Base-by-base conservation (phyloP, 108 stramenopile genomes). In the Mayamaea pseudoterrestris region DNA sequence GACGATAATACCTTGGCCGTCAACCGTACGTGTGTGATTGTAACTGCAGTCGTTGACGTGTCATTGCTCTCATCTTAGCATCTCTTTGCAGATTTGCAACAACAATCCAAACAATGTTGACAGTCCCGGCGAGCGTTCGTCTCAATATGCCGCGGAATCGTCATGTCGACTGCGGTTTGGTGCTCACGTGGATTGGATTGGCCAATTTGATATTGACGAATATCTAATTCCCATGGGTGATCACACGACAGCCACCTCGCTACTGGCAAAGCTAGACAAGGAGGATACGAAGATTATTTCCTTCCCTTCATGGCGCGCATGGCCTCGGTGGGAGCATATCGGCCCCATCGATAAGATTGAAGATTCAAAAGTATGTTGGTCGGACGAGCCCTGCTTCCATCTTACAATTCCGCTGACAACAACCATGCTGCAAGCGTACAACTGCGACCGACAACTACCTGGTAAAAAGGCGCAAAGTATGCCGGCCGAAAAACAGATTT, bases 1-100 rank as follows among this genome's bases (percentile, higher is more conserved):
- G 9, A 82, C 84, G 0, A 41, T 77, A 1, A 61, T 91, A 11
- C 61, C 71, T 32, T 91, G 90, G 90, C 84, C 82, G 5, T 61
- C 67, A 42, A 72, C n/a, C n/a, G n/a, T n/a, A n/a, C n/a, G n/a
- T n/a, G n/a, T n/a, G n/a, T n/a, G n/a, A n/a, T n/a, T n/a, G n/a
- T n/a, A n/a, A n/a, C n/a, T n/a, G n/a, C n/a, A n/a, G n/a, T n/a
- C n/a, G n/a, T n/a, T n/a, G n/a, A n/a, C n/a, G n/a, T n/a, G n/a
- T n/a, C n/a, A n/a, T n/a, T n/a, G n/a, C n/a, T n/a, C n/a, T n/a
- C n/a, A n/a, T n/a, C n/a, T n/a, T n/a, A n/a, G n/a, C n/a, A n/a
- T n/a, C n/a, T n/a, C n/a, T n/a, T n/a, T n/a, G n/a, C n/a, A 68
- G 47, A 76, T 91, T 31, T 91, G 90, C 59, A 87, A 83, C 63